Evolutionary conservation across 225 moss, liverwort and hornwort species (phyloP).

Genomic region (Bryoerythrophyllum caledonicum): DNA sequence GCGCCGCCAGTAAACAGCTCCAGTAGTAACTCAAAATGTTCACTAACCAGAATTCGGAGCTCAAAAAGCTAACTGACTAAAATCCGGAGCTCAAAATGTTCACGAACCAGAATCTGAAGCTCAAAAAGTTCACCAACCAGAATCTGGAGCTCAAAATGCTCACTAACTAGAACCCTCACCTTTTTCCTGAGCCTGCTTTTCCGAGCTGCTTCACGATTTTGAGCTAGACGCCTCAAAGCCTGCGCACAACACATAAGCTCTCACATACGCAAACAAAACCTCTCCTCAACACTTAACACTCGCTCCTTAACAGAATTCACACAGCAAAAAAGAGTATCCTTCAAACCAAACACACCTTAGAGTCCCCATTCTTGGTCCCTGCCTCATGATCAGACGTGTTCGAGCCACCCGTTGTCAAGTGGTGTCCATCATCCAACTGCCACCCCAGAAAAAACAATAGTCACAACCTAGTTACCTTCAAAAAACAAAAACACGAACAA

Average conservation of each 20-base stretch:
- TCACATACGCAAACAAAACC: background rate
- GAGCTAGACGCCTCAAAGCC: constrained; percentile 94
- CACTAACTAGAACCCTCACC: constrained; percentile 38
- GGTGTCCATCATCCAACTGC: constrained; percentile 96
- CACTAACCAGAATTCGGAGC: too few species aligned
- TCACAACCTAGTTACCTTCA: background rate
- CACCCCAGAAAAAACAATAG: background rate
- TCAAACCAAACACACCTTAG: constrained; percentile 57
- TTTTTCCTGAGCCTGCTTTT: constrained; percentile 98
- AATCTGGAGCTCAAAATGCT: too few species aligned
- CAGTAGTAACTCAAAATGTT: too few species aligned
- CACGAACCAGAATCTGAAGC: too few species aligned
- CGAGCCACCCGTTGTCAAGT: constrained; percentile 64
- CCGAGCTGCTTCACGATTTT: constrained; percentile 99
- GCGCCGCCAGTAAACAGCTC: background rate
- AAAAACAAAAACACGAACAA: background rate
- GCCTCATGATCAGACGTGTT: constrained; percentile 92
- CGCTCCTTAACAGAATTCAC: background rate
- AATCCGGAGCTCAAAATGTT: too few species aligned
- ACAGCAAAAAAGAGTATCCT: background rate
- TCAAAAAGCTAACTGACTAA: too few species aligned
- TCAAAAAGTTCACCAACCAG: too few species aligned
- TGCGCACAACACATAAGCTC: constrained; percentile 42
- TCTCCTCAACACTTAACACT: background rate
- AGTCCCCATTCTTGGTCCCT: constrained; percentile 89